These are phyloP conservation scores for Phytophthora crassamura DNA, from an alignment of 352 stramenopile species.

Conservation along the genomic window DNA sequence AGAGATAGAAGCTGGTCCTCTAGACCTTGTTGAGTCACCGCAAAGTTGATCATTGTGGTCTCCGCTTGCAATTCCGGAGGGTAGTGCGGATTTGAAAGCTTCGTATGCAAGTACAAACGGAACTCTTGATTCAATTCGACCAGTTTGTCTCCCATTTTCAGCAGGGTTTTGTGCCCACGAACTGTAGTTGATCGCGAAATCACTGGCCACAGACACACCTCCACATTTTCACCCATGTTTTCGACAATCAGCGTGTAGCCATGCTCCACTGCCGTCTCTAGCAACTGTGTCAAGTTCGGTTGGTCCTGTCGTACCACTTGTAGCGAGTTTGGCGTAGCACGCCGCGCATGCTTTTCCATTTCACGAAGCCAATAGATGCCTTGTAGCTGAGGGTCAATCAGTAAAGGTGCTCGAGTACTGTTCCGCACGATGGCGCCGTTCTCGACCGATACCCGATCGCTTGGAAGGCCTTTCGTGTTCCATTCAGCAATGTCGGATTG, in stretches of 20 bases:
- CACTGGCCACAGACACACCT: conserved; percentile 87
- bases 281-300: conserved; percentile 67
- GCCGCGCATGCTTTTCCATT: conserved; percentile 77
- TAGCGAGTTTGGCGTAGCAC: conserved; percentile 48
- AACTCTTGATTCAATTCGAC: conserved; percentile 87
- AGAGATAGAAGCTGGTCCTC: conserved; percentile 91
- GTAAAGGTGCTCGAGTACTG: conserved; percentile 84
- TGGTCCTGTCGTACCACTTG: conserved; percentile 88
- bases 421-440: conserved; percentile 90
- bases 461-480: conserved; percentile 86
- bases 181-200: conserved; percentile 79
- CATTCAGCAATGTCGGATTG: conserved; percentile 87
- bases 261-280: conserved; percentile 85
- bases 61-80: conserved; percentile 92
- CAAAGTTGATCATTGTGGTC: conserved; percentile 93
- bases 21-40: conserved; percentile 88
- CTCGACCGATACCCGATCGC: conserved; percentile 90
- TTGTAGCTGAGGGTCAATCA: conserved; percentile 93
- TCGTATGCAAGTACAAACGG: conserved; percentile 92
- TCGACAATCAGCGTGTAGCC: conserved; percentile 87
- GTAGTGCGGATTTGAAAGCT: conserved; percentile 93
- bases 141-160: conserved; percentile 90
- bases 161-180: conserved; percentile 72
- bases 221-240: conserved; percentile 90
- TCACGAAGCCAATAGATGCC: conserved; percentile 90